Base-by-base conservation (phyloP, 2,329 filamentous ascomycete genomes). In the Hortaea werneckii region DNA sequence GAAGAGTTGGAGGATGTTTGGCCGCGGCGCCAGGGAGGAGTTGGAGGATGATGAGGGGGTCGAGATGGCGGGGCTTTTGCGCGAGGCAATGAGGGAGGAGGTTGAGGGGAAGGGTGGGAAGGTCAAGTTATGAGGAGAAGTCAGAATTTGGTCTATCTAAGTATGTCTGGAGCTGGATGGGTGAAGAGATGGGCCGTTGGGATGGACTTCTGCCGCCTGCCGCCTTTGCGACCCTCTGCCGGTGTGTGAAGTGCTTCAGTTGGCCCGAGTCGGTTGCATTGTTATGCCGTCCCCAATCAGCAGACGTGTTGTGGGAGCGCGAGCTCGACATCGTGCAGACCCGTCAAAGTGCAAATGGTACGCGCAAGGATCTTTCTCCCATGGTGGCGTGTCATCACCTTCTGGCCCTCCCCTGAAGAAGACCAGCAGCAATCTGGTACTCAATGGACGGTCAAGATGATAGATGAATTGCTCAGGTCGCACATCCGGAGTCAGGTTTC, bases 1-100 rank as follows among this genome's bases (percentile, higher is more conserved):
- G 55, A 77, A 76, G 70, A 81, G 80, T 61, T 89, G 87, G 68
- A 87, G 82, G 40, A 89, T 89, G 85, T 90, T 90, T 69, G 86
- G 85, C 1, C 67, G 82, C 10, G 86, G 86, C 0, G 72, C 76
- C 60, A 70, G 86, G 45, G 79, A 82, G 52, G 85, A 90, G 50
- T 60, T 90, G 45, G 85, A 89, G 56, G 85, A 89, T 35, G 82
- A 85, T 8, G 85, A 89, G 54, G 86, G 77, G 0, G 72, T 62
- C 12, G 67, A 59, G 46, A 60, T 90, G 50, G 83, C 82, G 5
- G 72, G 62, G 38, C 68, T 72, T 55, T 45, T 67, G 59, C 59
- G 71, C 46, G 58, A 53, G 29, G 65, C 65, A n/a, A 43, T 74
- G 20, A 42, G 44, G 42, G 44, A 37, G 46, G 49, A 44, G 13